phyloP scores from a whole-genome alignment of 176 grass and related monocot species.

The Paspalum notatum region DNA sequence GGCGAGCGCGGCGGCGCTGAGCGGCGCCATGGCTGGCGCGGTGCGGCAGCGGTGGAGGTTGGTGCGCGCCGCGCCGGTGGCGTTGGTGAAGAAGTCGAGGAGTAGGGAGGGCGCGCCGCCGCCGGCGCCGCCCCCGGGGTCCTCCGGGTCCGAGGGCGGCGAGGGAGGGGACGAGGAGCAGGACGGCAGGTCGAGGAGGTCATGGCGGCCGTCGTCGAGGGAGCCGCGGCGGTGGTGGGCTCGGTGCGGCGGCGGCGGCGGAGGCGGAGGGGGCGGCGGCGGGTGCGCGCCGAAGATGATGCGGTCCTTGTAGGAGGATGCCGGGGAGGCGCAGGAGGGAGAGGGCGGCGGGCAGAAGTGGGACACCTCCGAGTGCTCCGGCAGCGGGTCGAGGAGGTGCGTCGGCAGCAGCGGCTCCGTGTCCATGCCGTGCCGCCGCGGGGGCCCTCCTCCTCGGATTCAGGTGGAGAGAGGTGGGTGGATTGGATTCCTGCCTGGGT shows the following conservation, averaged over 20 bases:
- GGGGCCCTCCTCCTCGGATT: neutral
- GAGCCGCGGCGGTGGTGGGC: conserved; percentile 13
- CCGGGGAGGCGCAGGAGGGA: conserved; percentile 33
- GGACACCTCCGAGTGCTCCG: conserved; percentile 49
- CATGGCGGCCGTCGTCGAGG: conserved; percentile 33
- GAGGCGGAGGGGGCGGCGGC: neutral
- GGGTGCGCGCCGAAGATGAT: conserved; percentile 65
- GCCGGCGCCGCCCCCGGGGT: neutral
- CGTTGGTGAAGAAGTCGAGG: conserved; percentile 34
- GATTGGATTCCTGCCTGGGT: neutral
- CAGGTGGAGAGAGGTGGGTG: neutral
- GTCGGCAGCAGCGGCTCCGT: conserved; percentile 45
- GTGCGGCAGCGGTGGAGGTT: conserved; percentile 87
- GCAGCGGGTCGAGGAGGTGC: conserved; percentile 30
- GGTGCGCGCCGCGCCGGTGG: conserved; percentile 5
- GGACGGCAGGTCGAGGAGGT: conserved; percentile 30
- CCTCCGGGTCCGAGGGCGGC: conserved; percentile 37
- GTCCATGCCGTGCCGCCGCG: conserved; percentile 39
- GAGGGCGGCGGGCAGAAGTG: conserved; percentile 20
- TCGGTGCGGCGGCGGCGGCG: neutral
- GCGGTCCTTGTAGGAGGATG: conserved; percentile 66
- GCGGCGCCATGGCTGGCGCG: conserved; percentile 71
- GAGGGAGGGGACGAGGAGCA: conserved; percentile 47
- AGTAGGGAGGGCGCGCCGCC: conserved; percentile 39
- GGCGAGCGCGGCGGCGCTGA: conserved; percentile 35